These are phyloP conservation scores for Ophiocordyceps camponoti-saundersi DNA, from an alignment of 2,329 filamentous ascomycete genomes.

Conservation along the genomic window DNA sequence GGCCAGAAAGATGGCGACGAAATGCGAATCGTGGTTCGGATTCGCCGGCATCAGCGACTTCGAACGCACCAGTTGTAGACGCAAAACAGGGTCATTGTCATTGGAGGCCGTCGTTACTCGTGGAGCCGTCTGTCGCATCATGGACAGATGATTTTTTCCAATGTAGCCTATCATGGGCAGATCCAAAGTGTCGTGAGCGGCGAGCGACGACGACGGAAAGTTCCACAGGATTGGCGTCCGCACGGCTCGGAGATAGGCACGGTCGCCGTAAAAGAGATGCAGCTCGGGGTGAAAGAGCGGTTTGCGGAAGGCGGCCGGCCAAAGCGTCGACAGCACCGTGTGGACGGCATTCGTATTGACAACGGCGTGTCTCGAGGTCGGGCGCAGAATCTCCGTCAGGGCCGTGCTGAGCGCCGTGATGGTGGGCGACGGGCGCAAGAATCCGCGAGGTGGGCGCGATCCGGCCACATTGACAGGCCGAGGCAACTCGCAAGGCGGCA, in stretches of 20 bases:
- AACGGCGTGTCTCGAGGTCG: slow-evolving; percentile 14
- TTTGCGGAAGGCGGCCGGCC: slow-evolving; percentile 16
- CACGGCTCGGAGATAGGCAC: slow-evolving; percentile 26
- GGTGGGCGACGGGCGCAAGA: slow-evolving; percentile 21
- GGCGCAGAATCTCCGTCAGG: slow-evolving; percentile 24
- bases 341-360: slow-evolving; percentile 19
- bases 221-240: slow-evolving; percentile 34
- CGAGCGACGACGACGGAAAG: slow-evolving; percentile 8
- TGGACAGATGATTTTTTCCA: slow-evolving; percentile 25
- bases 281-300: slow-evolving; percentile 21
- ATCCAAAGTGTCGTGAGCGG: slow-evolving; percentile 8
- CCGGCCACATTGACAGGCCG: slow-evolving; percentile 16
- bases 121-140: slow-evolving; percentile 29
- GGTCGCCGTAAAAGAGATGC: slow-evolving; percentile 30
- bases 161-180: slow-evolving; percentile 27
- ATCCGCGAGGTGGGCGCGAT: slow-evolving; percentile 17
- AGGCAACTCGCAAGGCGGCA: slow-evolving; percentile 23
- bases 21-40: slow-evolving; percentile 31
- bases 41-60: slow-evolving; percentile 30
- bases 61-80: slow-evolving; percentile 27
- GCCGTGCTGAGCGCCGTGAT: slow-evolving; percentile 24
- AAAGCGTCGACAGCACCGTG: slow-evolving; percentile 27
- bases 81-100: slow-evolving; percentile 28
- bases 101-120: slow-evolving; percentile 24
- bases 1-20: slow-evolving; percentile 33